Conservation (phyloP, 2,329 filamentous ascomycete genomes). For the Penicillium polonicum region DNA sequence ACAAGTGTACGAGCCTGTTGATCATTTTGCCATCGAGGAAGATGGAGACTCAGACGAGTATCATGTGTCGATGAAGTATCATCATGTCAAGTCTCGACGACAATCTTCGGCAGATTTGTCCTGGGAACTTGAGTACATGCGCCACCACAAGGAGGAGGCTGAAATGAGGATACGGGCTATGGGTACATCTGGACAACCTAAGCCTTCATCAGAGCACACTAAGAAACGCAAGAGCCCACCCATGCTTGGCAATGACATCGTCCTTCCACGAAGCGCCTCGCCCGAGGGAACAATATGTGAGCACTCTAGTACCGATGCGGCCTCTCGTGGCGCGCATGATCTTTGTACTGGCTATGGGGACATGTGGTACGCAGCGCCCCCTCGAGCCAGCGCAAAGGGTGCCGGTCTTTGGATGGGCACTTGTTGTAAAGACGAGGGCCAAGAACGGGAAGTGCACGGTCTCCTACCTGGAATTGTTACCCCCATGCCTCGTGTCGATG, state of each 20-base stretch:
- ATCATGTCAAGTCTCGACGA: slow-evolving; percentile 38
- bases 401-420: slow-evolving; percentile 47
- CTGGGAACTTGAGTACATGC: slow-evolving; percentile 80
- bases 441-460: slow-evolving; percentile 11
- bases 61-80: slow-evolving; percentile 22
- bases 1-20: slow-evolving; percentile 46
- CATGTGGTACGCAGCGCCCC: slow-evolving; percentile 75
- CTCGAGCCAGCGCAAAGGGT: slow-evolving; percentile 39
- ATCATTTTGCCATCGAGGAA: slow-evolving; percentile 48
- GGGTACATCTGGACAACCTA: slow-evolving; percentile 32
- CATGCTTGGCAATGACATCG: slow-evolving; percentile 80
- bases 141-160: slow-evolving; percentile 68
- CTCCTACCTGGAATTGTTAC: slow-evolving; percentile 28
- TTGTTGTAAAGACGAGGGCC: slow-evolving; percentile 31
- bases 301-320: slow-evolving; percentile 62
- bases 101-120: slow-evolving; percentile 50
- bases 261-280: slow-evolving; percentile 77
- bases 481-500: slow-evolving; percentile 22
- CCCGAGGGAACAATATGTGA: slow-evolving; percentile 84
- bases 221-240: slow-evolving; percentile 67
- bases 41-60: slow-evolving; percentile 38
- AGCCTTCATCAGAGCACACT: slow-evolving; percentile 50
- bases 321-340: slow-evolving; percentile 52
- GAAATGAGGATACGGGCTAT: slow-evolving; percentile 46
- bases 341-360: slow-evolving; percentile 55